phyloP scores from a whole-genome alignment of 2,329 filamentous ascomycete genomes.

The Talaromyces atroroseus region DNA sequence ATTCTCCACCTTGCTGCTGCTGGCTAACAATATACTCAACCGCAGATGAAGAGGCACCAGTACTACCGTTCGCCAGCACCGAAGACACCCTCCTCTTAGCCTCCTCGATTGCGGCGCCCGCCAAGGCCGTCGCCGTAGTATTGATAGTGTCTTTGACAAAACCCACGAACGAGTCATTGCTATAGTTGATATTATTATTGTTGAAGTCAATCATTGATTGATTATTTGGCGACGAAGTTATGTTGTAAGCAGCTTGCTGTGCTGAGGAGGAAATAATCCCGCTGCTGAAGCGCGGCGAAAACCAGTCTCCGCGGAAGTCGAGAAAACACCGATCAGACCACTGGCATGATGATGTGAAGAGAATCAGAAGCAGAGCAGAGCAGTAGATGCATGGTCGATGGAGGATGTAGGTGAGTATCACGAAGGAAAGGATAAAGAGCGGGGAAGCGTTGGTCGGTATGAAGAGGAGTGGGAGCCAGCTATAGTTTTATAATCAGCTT shows the following conservation, averaged over 20 bases:
- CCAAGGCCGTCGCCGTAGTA: constrained; percentile 63
- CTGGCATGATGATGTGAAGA: constrained; percentile 86
- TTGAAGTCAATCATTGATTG: background rate
- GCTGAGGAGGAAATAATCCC: constrained; percentile 26
- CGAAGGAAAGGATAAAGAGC: constrained; percentile 79
- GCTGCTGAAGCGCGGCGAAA: constrained; percentile 62
- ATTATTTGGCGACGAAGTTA: background rate
- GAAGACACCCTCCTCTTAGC: constrained; percentile 37
- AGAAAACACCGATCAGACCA: constrained; percentile 90
- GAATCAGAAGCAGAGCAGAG: constrained; percentile 88
- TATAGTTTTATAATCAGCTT: constrained; percentile 31
- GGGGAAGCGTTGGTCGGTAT: constrained; percentile 82
- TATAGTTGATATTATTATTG: constrained; percentile 25
- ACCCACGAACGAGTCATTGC: constrained; percentile 29
- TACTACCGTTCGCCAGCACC: background rate
- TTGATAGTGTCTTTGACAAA: constrained; percentile 52
- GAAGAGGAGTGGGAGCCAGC: constrained; percentile 82
- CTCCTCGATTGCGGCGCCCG: constrained; percentile 61
- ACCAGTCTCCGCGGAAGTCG: constrained; percentile 89
- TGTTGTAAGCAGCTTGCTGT: background rate
- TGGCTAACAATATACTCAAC: constrained; percentile 12
- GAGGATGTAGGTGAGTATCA: constrained; percentile 90
- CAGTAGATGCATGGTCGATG: constrained; percentile 98
- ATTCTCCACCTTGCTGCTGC: constrained; percentile 45
- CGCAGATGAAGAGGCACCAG: background rate